Evolutionary conservation across 306 rosid genomes (phyloP), one percentile per base, ranked within the genome.

Genomic region (Cicer chorassanicum): DNA sequence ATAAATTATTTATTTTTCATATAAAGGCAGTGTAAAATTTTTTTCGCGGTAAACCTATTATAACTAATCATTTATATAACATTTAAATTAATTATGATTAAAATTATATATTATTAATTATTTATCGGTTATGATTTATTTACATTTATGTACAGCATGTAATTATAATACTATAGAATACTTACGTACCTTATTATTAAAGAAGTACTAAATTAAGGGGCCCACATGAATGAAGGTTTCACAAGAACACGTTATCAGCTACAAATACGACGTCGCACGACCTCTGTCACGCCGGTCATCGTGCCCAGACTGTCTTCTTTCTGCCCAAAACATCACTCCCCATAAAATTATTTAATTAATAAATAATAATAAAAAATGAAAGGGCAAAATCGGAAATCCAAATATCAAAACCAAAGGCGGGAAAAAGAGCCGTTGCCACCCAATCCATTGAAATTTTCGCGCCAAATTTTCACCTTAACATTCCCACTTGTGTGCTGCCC

Each of bases 361-460:
- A 6, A 29, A 59, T 8, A 8, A 14, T 49, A 60, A 76, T 64
- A 67, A 72, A 45, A 78, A 1, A 43, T 1, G 0, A 14, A 82
- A 53, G 90, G 91, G 34, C 1, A 88, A 10, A 80, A 57, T 16
- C 14, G 87, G 61, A 72, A 80, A 45, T 39, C 7, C 11, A 0
- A 0, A 3, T 1, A 6, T 5, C 0, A 21, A 72, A 80, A 7
- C 8, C 18, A 6, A 74, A 65, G 87, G 99, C 97, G 99, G 99
- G 97, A 92, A 88, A 77, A 65, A 84, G 97, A 92, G 95, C 97
- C 99, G 99, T 94, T 94, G 97, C 54, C 45, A 16, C 75, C 82
- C 21, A 74, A 86, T 81, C 9, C 69, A 51, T 82, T 65, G 59
- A 70, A 68, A 79, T 15, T 82, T 87, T 84, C 82, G 90, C 88